Conservation (phyloP, 331 rosid genomes). For the Arachis monticola region DNA sequence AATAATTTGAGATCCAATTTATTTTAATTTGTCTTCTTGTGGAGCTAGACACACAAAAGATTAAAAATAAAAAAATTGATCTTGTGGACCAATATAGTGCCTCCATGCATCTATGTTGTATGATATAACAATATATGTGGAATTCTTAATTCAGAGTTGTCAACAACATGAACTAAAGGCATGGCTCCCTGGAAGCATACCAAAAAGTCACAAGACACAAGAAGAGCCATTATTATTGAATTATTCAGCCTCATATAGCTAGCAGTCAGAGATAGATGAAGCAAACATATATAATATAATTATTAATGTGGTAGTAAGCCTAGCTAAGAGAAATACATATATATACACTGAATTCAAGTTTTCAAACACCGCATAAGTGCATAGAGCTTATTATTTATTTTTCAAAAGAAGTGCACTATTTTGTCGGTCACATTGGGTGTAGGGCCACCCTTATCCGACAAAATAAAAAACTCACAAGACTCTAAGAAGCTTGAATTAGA, state of each 20-base stretch:
- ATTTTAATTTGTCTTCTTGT: constrained; percentile 19
- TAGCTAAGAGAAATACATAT: constrained; percentile 7
- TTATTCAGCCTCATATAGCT: too few relatives aligned
- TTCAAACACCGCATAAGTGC: constrained; percentile 13
- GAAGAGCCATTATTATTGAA: background rate
- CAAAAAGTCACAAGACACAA: constrained; percentile 32
- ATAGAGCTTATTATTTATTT: constrained; percentile 4
- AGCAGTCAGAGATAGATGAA: too few relatives aligned
- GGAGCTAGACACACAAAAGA: background rate
- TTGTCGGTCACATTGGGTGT: constrained; percentile 50
- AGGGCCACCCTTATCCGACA: constrained; percentile 50
- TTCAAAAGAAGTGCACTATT: constrained; percentile 37
- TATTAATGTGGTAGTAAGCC: background rate
- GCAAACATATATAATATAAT: too few relatives aligned
- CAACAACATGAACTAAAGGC: constrained; percentile 40
- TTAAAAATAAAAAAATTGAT: background rate
- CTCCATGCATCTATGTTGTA: background rate
- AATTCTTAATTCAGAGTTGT: constrained; percentile 22
- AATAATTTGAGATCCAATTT: constrained; percentile 21
- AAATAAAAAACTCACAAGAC: constrained; percentile 37
- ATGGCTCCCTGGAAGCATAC: constrained; percentile 41
- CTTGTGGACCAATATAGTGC: constrained; percentile 38
- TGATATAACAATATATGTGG: background rate
- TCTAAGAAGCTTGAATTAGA: constrained; percentile 24
- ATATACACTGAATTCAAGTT: background rate